phyloP scores from a whole-genome alignment of 805 yeast species.

The Zygotorulaspora sp. region DNA sequence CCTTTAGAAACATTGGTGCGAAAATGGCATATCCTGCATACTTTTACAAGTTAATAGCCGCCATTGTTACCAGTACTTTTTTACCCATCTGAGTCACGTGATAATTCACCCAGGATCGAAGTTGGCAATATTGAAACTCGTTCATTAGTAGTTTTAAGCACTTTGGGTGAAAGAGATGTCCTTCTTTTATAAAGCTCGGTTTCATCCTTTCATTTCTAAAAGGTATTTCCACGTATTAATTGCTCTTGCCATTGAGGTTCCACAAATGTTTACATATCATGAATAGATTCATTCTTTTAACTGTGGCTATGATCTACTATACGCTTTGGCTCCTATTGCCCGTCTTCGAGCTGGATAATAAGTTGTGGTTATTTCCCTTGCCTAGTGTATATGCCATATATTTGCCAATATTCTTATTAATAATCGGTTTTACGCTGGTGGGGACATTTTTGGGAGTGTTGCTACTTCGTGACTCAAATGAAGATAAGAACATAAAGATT shows the following conservation, averaged over 20 bases:
- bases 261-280: constrained; percentile 8
- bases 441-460: constrained; percentile 29
- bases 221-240: no score
- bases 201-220: neutral
- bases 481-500: neutral
- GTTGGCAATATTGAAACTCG: no score
- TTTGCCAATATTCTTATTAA: constrained; percentile 28
- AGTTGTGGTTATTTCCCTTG: constrained; percentile 25
- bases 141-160: no score
- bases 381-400: constrained; percentile 32
- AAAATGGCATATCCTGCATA: no score
- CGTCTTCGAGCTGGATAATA: constrained; percentile 27
- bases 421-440: constrained; percentile 26
- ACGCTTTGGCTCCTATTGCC: constrained; percentile 32
- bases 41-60: no score
- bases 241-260: no score
- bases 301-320: constrained; percentile 25
- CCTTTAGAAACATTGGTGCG: no score
- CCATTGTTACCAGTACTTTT: no score
- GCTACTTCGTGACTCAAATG: constrained; percentile 11
- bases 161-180: no score
- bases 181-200: neutral
- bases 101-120: no score
- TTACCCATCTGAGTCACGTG: no score
- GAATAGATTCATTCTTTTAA: constrained; percentile 26